A percentile compares a stretch with the other conserved stretches of the same genome.
phyloP scores from a whole-genome alignment of 495 filamentous ascomycete species.

The Margaritispora aquatica region DNA sequence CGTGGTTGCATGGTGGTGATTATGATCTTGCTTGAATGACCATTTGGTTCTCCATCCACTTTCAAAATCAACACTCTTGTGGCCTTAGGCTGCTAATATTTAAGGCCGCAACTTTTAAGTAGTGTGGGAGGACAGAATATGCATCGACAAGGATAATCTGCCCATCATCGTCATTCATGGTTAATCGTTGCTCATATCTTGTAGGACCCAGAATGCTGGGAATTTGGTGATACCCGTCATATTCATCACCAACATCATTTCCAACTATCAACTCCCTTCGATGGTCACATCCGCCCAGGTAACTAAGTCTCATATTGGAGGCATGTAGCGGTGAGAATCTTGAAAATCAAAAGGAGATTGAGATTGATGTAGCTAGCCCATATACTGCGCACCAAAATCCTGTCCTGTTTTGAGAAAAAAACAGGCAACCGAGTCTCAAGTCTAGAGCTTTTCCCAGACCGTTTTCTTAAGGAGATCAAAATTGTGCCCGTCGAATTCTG shows the following conservation, averaged over 20 bases:
- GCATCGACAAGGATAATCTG: neutral
- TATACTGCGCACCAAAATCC: neutral
- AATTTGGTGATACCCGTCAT: constrained; percentile 1
- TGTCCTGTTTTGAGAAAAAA: neutral
- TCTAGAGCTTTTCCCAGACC: constrained; percentile 18
- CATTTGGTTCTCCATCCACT: neutral
- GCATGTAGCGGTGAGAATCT: neutral
- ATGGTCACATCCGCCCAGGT: neutral
- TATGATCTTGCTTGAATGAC: neutral
- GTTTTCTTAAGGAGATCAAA: neutral
- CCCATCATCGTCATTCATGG: constrained; percentile 1
- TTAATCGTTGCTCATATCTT: constrained; percentile 7
- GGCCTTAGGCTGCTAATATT: neutral
- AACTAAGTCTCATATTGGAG: neutral
- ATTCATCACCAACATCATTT: neutral
- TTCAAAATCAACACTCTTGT: neutral
- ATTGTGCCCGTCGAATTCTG: constrained; percentile 8
- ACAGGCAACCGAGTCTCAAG: neutral
- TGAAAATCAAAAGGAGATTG: neutral
- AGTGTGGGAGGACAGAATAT: constrained; percentile 3
- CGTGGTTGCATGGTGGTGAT: constrained; percentile 41
- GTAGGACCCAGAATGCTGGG: constrained; percentile 7
- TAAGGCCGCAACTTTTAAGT: neutral
- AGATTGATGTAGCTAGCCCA: neutral
- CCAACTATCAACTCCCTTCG: neutral